These are phyloP conservation scores for Trichoderma citrinoviride DNA, from an alignment of 2,329 filamentous ascomycete genomes.

Conservation along the genomic window DNA sequence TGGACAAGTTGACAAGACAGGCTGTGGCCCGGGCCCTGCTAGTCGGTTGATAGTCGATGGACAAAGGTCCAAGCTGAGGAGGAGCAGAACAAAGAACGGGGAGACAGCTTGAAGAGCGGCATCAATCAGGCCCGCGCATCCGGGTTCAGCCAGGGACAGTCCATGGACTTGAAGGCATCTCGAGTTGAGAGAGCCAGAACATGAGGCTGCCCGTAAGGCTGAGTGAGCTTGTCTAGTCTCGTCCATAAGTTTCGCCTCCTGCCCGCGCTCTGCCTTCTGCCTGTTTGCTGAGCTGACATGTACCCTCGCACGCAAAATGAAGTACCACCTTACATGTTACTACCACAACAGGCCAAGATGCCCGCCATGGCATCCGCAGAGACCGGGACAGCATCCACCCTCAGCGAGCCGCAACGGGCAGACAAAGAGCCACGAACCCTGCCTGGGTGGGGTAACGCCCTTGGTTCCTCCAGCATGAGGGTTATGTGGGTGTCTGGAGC, in stretches of 20 bases:
- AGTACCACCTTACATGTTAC: too few species aligned
- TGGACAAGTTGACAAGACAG: background rate
- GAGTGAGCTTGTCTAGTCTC: slow-evolving; percentile 6
- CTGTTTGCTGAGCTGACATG: background rate
- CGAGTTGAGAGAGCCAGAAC: background rate
- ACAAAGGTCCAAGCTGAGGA: too few species aligned
- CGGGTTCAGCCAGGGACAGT: background rate
- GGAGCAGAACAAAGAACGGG: too few species aligned
- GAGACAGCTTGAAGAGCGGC: background rate
- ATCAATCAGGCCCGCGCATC: background rate
- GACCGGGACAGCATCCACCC: background rate
- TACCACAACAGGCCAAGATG: too few species aligned
- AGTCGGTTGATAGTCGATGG: background rate
- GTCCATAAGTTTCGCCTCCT: slow-evolving; percentile 1
- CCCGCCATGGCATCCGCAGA: background rate
- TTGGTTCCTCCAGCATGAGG: background rate
- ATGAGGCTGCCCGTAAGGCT: slow-evolving; percentile 14
- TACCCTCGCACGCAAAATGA: too few species aligned
- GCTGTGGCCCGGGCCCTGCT: background rate
- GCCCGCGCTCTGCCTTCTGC: background rate
- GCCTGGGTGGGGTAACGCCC: too few species aligned
- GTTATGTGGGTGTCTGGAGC: too few species aligned
- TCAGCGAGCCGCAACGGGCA: background rate
- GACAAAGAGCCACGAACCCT: background rate
- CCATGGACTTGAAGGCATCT: background rate